Evolutionary conservation across 306 rosid genomes (phyloP).

Genomic region (Medicago ruthenica): DNA sequence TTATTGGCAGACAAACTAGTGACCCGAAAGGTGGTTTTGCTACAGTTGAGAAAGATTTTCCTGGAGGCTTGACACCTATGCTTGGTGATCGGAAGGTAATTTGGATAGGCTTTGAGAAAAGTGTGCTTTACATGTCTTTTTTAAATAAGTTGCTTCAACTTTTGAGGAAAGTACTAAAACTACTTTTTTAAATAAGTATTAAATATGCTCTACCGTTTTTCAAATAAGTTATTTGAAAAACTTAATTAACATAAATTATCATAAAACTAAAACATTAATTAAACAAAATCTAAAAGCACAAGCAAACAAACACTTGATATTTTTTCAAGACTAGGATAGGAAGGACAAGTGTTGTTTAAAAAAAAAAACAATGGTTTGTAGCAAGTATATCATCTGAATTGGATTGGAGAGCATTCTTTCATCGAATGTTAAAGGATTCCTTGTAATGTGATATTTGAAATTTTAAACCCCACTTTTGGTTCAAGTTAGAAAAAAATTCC

Average conservation of each 20-base stretch:
- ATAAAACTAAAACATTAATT: background rate
- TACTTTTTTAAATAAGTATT: too few relatives aligned
- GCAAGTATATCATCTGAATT: background rate
- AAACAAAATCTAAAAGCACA: background rate
- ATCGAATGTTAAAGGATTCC: constrained; percentile 16
- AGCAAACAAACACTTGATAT: background rate
- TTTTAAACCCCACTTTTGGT: background rate
- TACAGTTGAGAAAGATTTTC: constrained; percentile 92
- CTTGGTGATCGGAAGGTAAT: constrained; percentile 95
- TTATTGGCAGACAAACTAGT: constrained; percentile 82
- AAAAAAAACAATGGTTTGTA: background rate
- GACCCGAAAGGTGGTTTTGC: constrained; percentile 98
- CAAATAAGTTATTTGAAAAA: background rate
- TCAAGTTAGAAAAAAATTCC: constrained; percentile 3
- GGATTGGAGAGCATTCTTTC: background rate
- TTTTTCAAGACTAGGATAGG: background rate
- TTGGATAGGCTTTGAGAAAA: constrained; percentile 6
- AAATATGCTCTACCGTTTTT: too few relatives aligned
- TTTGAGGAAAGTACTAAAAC: background rate
- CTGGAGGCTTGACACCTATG: constrained; percentile 98
- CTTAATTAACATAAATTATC: background rate
- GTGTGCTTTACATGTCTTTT: background rate
- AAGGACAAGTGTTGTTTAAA: background rate
- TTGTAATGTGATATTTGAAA: background rate
- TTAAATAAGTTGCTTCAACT: background rate